phyloP scores from a whole-genome alignment of 2,329 filamentous ascomycete species.

The Graphilbum sp. region DNA sequence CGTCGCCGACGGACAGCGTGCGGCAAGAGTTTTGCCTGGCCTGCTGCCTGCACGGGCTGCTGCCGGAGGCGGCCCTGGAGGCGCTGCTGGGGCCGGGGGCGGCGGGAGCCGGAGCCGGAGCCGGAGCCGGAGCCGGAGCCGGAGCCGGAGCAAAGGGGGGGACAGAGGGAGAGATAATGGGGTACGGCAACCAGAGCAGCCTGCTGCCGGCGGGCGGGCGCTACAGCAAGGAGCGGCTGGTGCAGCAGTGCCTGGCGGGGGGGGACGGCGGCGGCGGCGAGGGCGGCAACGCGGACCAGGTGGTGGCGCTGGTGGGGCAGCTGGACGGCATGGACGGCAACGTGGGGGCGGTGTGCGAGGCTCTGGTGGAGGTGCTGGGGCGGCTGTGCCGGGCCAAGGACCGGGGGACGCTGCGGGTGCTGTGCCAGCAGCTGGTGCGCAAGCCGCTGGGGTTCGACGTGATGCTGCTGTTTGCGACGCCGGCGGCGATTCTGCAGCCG shows the following conservation, averaged over 20 bases:
- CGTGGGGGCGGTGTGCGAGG: slow-evolving; percentile 68
- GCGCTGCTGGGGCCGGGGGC: slow-evolving; percentile 70
- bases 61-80: slow-evolving; percentile 62
- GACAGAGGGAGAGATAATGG: too few species aligned
- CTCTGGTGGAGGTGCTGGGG: slow-evolving; percentile 54
- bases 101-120: too few species aligned
- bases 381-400: slow-evolving; percentile 57
- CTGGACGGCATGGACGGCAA: slow-evolving; percentile 86
- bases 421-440: slow-evolving; percentile 58
- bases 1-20: slow-evolving; percentile 40
- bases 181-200: too few species aligned
- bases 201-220: slow-evolving; percentile 58
- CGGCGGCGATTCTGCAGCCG: slow-evolving; percentile 52
- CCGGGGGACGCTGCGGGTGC: slow-evolving; percentile 61
- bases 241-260: slow-evolving; percentile 50
- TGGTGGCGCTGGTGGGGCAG: slow-evolving; percentile 51
- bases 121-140: too few species aligned
- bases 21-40: slow-evolving; percentile 71
- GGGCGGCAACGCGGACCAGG: slow-evolving; percentile 57
- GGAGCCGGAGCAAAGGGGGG: too few species aligned
- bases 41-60: slow-evolving; percentile 75
- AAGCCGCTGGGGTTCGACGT: slow-evolving; percentile 59
- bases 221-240: slow-evolving; percentile 61
- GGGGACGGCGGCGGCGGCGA: slow-evolving; percentile 14
- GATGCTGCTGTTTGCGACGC: slow-evolving; percentile 57